Conservation (phyloP, 352 stramenopile species). For the Pythium grandisporangium region DNA sequence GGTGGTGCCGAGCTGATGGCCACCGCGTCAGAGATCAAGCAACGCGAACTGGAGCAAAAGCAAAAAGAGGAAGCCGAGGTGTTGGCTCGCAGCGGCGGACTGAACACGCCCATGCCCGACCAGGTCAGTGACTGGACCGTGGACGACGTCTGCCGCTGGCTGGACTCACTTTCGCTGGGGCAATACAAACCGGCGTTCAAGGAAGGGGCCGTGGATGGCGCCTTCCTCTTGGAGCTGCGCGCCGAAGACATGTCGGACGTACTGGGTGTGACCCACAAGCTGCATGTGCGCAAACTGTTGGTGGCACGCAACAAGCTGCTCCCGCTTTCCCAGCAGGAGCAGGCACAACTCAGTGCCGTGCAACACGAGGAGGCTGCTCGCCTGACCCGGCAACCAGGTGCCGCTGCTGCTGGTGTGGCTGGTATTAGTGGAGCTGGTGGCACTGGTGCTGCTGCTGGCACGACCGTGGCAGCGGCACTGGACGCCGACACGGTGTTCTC, state of each 20-base stretch:
- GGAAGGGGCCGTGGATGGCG: conserved; percentile 88
- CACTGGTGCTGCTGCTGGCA: neutral
- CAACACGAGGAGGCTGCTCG: conserved; percentile 36
- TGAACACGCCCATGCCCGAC: conserved; percentile 62
- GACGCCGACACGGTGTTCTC: conserved; percentile 82
- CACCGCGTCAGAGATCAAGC: conserved; percentile 58
- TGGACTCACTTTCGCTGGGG: conserved; percentile 83
- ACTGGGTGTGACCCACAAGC: conserved; percentile 85
- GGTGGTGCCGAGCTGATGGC: conserved; percentile 54
- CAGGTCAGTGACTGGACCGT: conserved; percentile 80
- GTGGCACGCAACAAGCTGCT: conserved; percentile 81
- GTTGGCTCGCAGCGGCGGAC: conserved; percentile 24
- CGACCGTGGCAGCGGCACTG: neutral
- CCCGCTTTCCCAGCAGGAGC: conserved; percentile 71
- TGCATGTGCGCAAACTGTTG: conserved; percentile 89
- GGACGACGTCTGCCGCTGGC: conserved; percentile 88
- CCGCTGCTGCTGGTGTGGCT: too few relatives aligned
- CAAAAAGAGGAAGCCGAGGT: conserved; percentile 50
- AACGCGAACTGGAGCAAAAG: conserved; percentile 52
- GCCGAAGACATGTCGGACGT: conserved; percentile 89
- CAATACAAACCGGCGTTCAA: conserved; percentile 89
- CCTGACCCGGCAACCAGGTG: conserved; percentile 18
- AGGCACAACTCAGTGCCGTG: conserved; percentile 47
- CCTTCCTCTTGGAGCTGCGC: conserved; percentile 88
- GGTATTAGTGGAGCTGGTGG: too few relatives aligned